These are phyloP conservation scores for Staphylotrichum tortipilum DNA, from an alignment of 495 filamentous ascomycete genomes.

Conservation along the genomic window DNA sequence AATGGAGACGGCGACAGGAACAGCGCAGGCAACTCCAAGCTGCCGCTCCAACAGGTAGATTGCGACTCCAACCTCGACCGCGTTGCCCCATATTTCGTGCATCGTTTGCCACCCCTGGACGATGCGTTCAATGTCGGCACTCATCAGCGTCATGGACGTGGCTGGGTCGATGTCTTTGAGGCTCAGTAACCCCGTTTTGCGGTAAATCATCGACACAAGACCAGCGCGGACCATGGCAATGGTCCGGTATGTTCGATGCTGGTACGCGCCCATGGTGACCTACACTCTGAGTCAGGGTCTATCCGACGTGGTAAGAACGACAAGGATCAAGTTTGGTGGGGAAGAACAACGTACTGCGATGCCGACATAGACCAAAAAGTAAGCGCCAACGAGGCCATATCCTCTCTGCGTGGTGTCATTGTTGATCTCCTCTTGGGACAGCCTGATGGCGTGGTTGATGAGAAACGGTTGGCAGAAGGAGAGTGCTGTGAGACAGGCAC, in stretches of 20 bases:
- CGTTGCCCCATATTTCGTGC: slow-evolving; percentile 42
- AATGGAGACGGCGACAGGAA: slow-evolving; percentile 46
- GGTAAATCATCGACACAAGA: slow-evolving; percentile 50
- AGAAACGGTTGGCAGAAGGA: slow-evolving; percentile 58
- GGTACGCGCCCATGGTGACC: slow-evolving; percentile 44
- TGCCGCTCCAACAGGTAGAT: slow-evolving; percentile 50
- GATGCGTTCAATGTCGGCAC: slow-evolving; percentile 39
- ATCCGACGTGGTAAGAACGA: too few species aligned
- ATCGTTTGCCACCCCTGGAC: slow-evolving; percentile 27
- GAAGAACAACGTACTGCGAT: slow-evolving; percentile 37
- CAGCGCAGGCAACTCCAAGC: slow-evolving; percentile 43
- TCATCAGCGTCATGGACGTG: slow-evolving; percentile 55
- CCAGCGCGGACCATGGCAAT: slow-evolving; percentile 54
- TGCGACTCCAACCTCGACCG: slow-evolving; percentile 44
- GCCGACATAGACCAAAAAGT: slow-evolving; percentile 50
- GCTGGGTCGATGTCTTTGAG: slow-evolving; percentile 40
- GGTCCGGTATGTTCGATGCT: slow-evolving; percentile 49
- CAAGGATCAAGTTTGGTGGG: too few species aligned
- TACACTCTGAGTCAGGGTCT: not conserved
- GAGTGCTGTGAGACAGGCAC: slow-evolving; percentile 49
- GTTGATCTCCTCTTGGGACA: slow-evolving; percentile 23
- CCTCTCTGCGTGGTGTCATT: slow-evolving; percentile 32
- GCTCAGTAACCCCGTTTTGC: slow-evolving; percentile 40
- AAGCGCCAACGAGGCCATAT: slow-evolving; percentile 60
- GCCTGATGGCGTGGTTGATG: slow-evolving; percentile 45